These are phyloP conservation scores for Dalbergia cochinchinensis DNA, from an alignment of 306 rosid genomes.

Conservation along the genomic window DNA sequence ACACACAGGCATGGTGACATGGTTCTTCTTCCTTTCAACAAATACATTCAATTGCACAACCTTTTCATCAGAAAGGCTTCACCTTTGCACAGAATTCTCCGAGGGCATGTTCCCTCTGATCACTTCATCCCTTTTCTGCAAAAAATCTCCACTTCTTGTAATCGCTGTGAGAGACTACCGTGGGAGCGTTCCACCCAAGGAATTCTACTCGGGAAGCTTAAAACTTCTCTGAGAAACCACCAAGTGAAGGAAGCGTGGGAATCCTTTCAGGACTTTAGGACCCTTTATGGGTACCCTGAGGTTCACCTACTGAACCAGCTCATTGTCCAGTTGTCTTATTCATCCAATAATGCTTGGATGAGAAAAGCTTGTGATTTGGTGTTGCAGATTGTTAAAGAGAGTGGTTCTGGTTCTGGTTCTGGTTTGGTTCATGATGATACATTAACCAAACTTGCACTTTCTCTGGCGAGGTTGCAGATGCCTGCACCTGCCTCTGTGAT, in stretches of 20 bases:
- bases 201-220: conserved; percentile 62
- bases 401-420: conserved; percentile 60
- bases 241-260: conserved; percentile 75
- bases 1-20: conserved; percentile 43
- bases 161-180: conserved; percentile 53
- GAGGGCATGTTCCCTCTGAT: conserved; percentile 28
- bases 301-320: conserved; percentile 60
- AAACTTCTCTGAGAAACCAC: conserved; percentile 62
- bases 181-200: conserved; percentile 83
- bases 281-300: conserved; percentile 80
- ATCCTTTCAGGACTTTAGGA: conserved; percentile 67
- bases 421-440: conserved; percentile 63
- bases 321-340: conserved; percentile 67
- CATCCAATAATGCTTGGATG: conserved; percentile 60
- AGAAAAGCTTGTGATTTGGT: conserved; percentile 73
- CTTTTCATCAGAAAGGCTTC: conserved; percentile 43
- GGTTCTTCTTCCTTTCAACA: conserved; percentile 46
- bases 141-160: conserved; percentile 45
- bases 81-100: conserved; percentile 41
- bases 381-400: conserved; percentile 57
- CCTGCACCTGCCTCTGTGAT: conserved; percentile 56
- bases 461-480: conserved; percentile 78
- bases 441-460: conserved; percentile 66
- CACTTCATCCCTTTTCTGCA: conserved; percentile 38
- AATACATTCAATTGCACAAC: conserved; percentile 33